Base-by-base conservation (phyloP, 2,329 filamentous ascomycete genomes). In the Cadophora malorum region DNA sequence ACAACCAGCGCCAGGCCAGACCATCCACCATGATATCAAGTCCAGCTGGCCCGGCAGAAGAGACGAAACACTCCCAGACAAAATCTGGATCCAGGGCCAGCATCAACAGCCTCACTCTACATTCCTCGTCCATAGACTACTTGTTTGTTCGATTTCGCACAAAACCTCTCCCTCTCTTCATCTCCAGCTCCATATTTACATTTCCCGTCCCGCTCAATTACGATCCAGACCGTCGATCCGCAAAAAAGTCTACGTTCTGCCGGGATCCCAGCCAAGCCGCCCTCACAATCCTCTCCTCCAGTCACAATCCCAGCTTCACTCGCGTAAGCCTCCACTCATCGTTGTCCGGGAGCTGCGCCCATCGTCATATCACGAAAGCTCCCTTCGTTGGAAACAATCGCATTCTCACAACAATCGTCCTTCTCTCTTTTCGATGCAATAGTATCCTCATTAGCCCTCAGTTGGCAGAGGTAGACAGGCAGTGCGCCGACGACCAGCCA, bases 391-490 rank as follows among this genome's bases (percentile, higher is more conserved):
- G 52, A 52, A 52, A 56, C 45, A 28, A 31, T 49, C 28, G 28
- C 47, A 23, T 64, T 31, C 50, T 62, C 65, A 45, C 58, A 58
- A 38, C 49, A 64, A 47, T 8, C 25, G 16, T 61, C 41, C 21
- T 45, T 67, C 53, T 63, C 60, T 69, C 53, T 71, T 64, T 69
- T 70, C 70, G 66, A 76, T 77, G 76, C 74, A 58, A 75, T 75
- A 75, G 53, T 56, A 71, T 69, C 73, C 73, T 74, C 74, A 76
- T 77, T 56, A 72, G 76, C 74, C 75, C 75, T 50, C 65, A 69
- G 74, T 77, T 73, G 76, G 76, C 75, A 77, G 74, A 76, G 75
- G 71, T 70, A 67, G 63, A 60, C 33, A 66, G 72, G 72, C 69
- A 59, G 33, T 53, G 58, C 33, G 69, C 74, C 72, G 64, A 63